Percentiles rank a stretch among this genome's conserved stretches.
phyloP scores from a whole-genome alignment of 306 rosid genomes.

The Aeschynomene evenia region DNA sequence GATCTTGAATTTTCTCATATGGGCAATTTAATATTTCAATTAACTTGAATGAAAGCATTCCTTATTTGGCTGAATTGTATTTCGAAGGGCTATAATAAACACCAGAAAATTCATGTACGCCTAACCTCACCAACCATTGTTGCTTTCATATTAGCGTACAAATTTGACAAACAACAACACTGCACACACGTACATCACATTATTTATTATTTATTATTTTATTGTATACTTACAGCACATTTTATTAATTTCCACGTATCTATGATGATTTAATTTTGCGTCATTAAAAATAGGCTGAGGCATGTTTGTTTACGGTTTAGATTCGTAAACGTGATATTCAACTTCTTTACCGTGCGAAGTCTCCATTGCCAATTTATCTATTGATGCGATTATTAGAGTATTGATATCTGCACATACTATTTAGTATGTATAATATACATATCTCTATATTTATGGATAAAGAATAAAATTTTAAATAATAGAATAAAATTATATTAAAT shows the following conservation, averaged over 20 bases:
- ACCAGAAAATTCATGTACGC: not conserved
- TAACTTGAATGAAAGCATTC: not conserved
- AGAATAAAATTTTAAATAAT: too few species aligned
- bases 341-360: too few species aligned
- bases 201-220: too few species aligned
- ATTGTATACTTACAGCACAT: not conserved
- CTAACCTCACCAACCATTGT: conserved; percentile 19
- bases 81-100: not conserved
- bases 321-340: not conserved
- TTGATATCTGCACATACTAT: too few species aligned
- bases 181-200: not conserved
- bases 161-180: not conserved
- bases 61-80: not conserved
- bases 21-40: not conserved
- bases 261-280: not conserved
- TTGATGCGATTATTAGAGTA: too few species aligned
- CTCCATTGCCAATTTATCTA: too few species aligned
- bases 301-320: not conserved
- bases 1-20: not conserved
- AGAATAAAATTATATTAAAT: too few species aligned
- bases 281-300: too few species aligned
- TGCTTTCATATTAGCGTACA: not conserved
- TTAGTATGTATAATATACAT: too few species aligned
- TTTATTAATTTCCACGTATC: not conserved
- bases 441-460: too few species aligned